Evolutionary conservation across 192 early-diverging fungal genomes (phyloP).

Genomic region (Entomortierella chlamydospora): DNA sequence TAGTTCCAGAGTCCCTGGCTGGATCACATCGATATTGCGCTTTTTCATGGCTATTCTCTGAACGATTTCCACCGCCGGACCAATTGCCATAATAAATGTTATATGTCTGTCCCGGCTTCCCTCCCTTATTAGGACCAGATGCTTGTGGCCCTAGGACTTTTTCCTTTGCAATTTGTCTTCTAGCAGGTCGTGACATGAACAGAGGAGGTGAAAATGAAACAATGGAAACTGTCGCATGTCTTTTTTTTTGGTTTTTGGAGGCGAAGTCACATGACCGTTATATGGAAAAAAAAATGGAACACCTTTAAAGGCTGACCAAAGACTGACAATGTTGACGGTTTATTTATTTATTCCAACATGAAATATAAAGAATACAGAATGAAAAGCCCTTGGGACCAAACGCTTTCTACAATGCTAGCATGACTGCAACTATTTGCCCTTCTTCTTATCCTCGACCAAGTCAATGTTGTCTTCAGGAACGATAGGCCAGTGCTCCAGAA

Average conservation of each 20-base stretch:
- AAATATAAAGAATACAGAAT: too few species aligned
- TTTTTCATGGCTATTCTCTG: slow-evolving; percentile 47
- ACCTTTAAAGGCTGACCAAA: too few species aligned
- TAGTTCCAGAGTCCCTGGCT: slow-evolving; percentile 75
- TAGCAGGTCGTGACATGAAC: slow-evolving; percentile 31
- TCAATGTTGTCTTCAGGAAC: slow-evolving; percentile 85
- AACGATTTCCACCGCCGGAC: slow-evolving; percentile 28
- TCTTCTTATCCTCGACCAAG: slow-evolving; percentile 80
- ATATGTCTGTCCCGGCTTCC: slow-evolving; percentile 44
- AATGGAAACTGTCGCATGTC: background rate
- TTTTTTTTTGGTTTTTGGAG: background rate
- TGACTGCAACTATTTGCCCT: slow-evolving; percentile 67
- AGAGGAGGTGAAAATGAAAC: background rate
- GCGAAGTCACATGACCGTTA: background rate
- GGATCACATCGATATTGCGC: slow-evolving; percentile 74
- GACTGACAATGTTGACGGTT: too few species aligned
- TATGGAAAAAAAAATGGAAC: too few species aligned
- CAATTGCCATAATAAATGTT: slow-evolving; percentile 59
- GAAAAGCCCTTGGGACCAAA: too few species aligned
- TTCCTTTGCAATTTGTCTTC: slow-evolving; percentile 41
- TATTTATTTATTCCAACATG: too few species aligned
- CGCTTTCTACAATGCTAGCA: too few species aligned
- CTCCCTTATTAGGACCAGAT: slow-evolving; percentile 7
- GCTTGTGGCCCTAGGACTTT: slow-evolving; percentile 29
- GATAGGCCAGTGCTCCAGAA: slow-evolving; percentile 78